These are phyloP conservation scores for Zizania palustris DNA, from an alignment of 202 grass and related monocot species.

Conservation along the genomic window DNA sequence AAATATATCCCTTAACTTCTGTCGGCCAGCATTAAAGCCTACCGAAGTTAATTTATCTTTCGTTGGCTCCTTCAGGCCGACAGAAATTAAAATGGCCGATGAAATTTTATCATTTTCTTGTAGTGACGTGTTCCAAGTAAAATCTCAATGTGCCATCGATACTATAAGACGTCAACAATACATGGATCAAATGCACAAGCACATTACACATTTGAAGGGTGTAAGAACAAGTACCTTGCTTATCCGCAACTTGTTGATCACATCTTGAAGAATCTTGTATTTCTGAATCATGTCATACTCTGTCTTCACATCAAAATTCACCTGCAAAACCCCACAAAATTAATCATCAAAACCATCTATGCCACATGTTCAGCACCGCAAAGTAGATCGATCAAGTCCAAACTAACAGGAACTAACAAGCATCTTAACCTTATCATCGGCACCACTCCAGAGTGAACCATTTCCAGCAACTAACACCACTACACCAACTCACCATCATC, in stretches of 20 bases:
- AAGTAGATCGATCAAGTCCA: conserved; percentile 10
- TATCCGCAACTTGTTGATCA: conserved; percentile 78
- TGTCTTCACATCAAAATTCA: conserved; percentile 92
- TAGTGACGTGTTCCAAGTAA: too few species aligned
- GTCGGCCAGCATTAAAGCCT: too few species aligned
- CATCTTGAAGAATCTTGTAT: too few species aligned
- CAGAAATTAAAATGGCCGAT: too few species aligned
- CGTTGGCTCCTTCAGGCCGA: too few species aligned
- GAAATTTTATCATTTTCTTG: too few species aligned
- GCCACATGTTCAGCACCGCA: background rate
- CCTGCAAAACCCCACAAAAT: conserved; percentile 46
- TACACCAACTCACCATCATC: too few species aligned
- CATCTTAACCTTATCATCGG: conserved; percentile 82
- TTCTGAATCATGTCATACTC: conserved; percentile 98
- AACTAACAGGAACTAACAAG: background rate
- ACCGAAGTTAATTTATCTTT: too few species aligned
- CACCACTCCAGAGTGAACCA: conserved; percentile 85
- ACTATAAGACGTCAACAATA: background rate
- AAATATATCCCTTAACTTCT: too few species aligned
- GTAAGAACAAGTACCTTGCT: conserved; percentile 57
- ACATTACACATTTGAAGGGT: background rate
- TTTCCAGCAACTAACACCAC: conserved; percentile 90
- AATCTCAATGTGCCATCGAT: background rate
- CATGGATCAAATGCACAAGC: background rate
- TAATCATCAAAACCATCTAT: background rate